Evolutionary conservation across 805 yeast species (phyloP).

Genomic region (Metschnikowia sp.): DNA sequence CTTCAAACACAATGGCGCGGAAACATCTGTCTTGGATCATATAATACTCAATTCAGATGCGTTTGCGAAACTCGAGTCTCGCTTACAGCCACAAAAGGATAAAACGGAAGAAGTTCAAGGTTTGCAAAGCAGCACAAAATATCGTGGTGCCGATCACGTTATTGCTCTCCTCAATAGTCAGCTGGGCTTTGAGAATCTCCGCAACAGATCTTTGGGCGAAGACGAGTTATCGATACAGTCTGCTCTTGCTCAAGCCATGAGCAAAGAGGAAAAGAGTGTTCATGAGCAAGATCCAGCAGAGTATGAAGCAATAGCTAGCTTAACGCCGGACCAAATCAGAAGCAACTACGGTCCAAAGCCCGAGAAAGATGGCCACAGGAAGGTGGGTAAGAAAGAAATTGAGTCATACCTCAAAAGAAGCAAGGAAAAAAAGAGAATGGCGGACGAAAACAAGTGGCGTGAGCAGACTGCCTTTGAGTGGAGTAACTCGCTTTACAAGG

Average conservation of each 20-base stretch:
- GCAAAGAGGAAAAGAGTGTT: conserved; percentile 14
- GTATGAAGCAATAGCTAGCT: conserved; percentile 12
- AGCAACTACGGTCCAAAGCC: conserved; percentile 7
- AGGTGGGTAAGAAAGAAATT: conserved; percentile 21
- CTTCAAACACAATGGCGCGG: conserved; percentile 31
- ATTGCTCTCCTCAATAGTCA: conserved; percentile 3
- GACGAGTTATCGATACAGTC: conserved; percentile 20
- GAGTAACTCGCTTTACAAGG: conserved; percentile 35
- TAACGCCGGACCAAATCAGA: conserved; percentile 20
- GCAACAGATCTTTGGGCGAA: not conserved
- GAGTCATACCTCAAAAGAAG: conserved; percentile 44
- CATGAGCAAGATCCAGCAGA: conserved; percentile 13
- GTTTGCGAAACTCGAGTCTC: conserved; percentile 23
- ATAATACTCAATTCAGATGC: conserved; percentile 27
- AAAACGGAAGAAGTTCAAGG: not conserved
- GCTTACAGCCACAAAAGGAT: not conserved
- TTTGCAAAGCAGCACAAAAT: not conserved
- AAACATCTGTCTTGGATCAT: conserved; percentile 35
- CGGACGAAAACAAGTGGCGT: conserved; percentile 45
- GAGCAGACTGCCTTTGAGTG: conserved; percentile 52
- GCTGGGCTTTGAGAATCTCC: not conserved
- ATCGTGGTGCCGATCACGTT: conserved; percentile 9
- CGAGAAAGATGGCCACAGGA: not conserved
- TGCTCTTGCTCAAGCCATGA: conserved; percentile 24
- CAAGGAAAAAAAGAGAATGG: conserved; percentile 35